These are phyloP conservation scores for Candida krabiensis DNA, from an alignment of 805 yeast species.

Conservation along the genomic window DNA sequence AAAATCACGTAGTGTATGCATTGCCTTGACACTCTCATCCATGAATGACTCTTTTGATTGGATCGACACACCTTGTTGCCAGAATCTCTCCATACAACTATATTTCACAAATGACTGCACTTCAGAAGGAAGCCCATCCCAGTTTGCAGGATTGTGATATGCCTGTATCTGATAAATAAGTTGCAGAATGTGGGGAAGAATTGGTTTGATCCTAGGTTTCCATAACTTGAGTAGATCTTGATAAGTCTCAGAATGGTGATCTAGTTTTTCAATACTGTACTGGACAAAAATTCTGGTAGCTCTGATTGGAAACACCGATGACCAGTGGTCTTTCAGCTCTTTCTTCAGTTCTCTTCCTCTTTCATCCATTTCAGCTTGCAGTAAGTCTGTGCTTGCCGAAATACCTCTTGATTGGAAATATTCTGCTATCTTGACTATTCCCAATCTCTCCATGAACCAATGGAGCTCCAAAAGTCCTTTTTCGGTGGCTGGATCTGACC, in stretches of 20 bases:
- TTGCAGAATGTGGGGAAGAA: constrained; percentile 87
- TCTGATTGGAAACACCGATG: constrained; percentile 89
- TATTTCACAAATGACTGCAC: constrained; percentile 91
- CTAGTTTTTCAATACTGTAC: constrained; percentile 89
- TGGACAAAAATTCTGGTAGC: constrained; percentile 94
- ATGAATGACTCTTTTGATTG: constrained; percentile 93
- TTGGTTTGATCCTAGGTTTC: constrained; percentile 92
- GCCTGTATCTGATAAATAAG: constrained; percentile 88
- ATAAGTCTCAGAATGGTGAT: constrained; percentile 75
- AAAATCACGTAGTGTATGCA: constrained; percentile 90
- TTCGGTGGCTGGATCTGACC: constrained; percentile 91
- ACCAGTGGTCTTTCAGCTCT: constrained; percentile 87
- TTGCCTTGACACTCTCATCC: constrained; percentile 91
- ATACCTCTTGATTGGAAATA: constrained; percentile 85
- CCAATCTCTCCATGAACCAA: constrained; percentile 98
- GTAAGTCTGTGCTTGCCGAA: constrained; percentile 68
- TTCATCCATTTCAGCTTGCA: constrained; percentile 86
- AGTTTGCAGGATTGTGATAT: constrained; percentile 89
- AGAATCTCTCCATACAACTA: constrained; percentile 88
- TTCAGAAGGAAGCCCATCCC: constrained; percentile 83
- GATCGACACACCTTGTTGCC: constrained; percentile 98
- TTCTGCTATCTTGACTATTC: constrained; percentile 89
- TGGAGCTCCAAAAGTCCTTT: constrained; percentile 87
- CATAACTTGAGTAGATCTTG: constrained; percentile 70
- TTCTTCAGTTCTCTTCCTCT: constrained; percentile 75